Conservation (phyloP, 441 rosid species). For the Eutrema salsugineum region DNA sequence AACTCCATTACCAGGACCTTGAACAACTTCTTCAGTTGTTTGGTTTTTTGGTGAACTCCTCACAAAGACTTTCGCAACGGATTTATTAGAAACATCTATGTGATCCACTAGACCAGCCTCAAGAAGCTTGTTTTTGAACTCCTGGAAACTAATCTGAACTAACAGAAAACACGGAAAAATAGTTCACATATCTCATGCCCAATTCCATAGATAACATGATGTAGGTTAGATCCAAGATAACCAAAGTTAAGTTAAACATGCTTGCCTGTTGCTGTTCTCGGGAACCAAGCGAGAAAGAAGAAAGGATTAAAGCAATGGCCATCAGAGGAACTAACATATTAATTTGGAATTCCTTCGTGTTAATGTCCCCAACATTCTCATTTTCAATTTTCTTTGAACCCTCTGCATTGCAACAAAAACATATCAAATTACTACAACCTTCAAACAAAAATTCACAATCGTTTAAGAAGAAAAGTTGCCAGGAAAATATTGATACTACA, state of each 20-base stretch:
- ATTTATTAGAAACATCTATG: constrained; percentile 59
- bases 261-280: constrained; percentile 61
- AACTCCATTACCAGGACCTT: constrained; percentile 34
- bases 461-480: not conserved
- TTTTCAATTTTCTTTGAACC: constrained; percentile 60
- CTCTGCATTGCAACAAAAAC: constrained; percentile 49
- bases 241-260: not conserved
- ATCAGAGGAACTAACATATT: constrained; percentile 46
- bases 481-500: not conserved
- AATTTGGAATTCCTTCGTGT: constrained; percentile 48
- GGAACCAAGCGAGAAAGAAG: constrained; percentile 42
- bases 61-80: constrained; percentile 67
- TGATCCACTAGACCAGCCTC: constrained; percentile 77
- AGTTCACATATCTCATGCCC: not conserved
- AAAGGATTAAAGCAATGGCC: constrained; percentile 49
- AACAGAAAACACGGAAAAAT: not conserved
- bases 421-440: not conserved
- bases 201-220: not conserved
- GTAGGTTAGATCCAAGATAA: not conserved
- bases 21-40: constrained; percentile 36
- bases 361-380: constrained; percentile 43
- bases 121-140: constrained; percentile 69
- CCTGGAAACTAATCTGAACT: constrained; percentile 76
- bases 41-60: constrained; percentile 43
- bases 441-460: not conserved